A percentile compares a stretch with the other conserved stretches of the same genome.
phyloP scores from a whole-genome alignment of 495 filamentous ascomycete species.

The Xylaria venustula region DNA sequence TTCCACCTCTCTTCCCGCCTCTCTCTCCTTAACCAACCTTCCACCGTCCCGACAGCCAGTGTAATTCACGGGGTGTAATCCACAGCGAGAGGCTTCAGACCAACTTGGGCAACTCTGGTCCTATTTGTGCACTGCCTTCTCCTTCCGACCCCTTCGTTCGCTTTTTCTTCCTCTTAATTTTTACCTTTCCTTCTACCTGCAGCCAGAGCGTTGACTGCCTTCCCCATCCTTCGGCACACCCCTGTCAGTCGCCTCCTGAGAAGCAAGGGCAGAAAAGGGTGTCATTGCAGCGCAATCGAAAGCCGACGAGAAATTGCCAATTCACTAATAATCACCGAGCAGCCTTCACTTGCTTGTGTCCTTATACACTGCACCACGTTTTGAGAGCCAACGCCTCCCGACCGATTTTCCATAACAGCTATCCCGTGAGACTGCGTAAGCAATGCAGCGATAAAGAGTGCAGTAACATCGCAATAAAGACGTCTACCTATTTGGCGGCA shows the following conservation, averaged over 20 bases:
- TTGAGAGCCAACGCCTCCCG: not conserved
- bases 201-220: not conserved
- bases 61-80: not conserved
- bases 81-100: not conserved
- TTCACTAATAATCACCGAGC: conserved; percentile 5
- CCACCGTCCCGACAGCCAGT: not conserved
- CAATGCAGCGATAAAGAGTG: conserved; percentile 26
- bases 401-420: not conserved
- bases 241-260: conserved; percentile 18
- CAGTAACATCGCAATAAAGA: conserved; percentile 23
- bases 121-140: not conserved
- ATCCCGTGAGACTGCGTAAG: conserved; percentile 6
- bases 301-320: not conserved
- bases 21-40: not conserved
- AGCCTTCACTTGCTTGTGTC: not conserved
- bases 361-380: not conserved
- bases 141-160: not conserved
- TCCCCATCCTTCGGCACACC: conserved; percentile 8
- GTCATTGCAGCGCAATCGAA: conserved; percentile 20
- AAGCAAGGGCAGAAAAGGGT: conserved; percentile 17
- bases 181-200: not conserved
- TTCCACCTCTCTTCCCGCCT: not conserved
- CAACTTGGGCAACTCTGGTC: not conserved
- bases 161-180: not conserved
- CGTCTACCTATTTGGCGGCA: conserved; percentile 20